Evolutionary conservation across 208 protist genomes (phyloP).

Genomic region (Trypanosoma cruzi): DNA sequence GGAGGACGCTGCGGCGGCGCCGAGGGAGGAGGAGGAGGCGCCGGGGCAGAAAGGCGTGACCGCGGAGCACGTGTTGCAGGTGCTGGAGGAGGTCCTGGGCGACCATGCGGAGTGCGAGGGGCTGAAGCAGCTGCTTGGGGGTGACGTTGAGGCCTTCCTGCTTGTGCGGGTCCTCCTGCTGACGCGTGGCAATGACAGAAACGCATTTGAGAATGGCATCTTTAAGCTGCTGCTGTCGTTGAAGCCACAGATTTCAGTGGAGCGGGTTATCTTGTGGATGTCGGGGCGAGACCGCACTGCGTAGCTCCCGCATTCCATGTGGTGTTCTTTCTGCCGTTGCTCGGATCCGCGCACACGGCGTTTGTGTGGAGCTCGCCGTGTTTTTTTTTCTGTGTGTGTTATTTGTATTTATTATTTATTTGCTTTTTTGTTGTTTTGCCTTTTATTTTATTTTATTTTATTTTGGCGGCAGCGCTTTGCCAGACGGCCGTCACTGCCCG

Average conservation of each 20-base stretch:
- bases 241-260: constrained; percentile 20
- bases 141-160: constrained; percentile 32
- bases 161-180: constrained; percentile 35
- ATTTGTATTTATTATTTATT: constrained; percentile 6
- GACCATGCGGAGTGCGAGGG: constrained; percentile 6
- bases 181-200: constrained; percentile 23
- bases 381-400: constrained; percentile 19
- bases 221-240: constrained; percentile 27
- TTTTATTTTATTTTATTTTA: neutral
- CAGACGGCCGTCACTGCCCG: neutral
- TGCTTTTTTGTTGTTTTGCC: neutral
- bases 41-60: neutral
- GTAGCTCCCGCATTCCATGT: neutral
- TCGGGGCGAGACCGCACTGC: neutral
- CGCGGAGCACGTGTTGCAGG: constrained; percentile 13
- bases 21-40: neutral
- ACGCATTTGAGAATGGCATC: constrained; percentile 23
- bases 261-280: constrained; percentile 16
- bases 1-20: neutral
- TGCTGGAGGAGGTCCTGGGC: constrained; percentile 13
- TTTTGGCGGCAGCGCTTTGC: neutral
- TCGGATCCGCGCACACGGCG: neutral
- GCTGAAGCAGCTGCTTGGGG: constrained; percentile 24
- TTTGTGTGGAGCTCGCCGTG: no score
- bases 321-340: neutral